These are phyloP conservation scores for Mentha longifolia DNA, from an alignment of 257 asterid species.

Conservation along the genomic window DNA sequence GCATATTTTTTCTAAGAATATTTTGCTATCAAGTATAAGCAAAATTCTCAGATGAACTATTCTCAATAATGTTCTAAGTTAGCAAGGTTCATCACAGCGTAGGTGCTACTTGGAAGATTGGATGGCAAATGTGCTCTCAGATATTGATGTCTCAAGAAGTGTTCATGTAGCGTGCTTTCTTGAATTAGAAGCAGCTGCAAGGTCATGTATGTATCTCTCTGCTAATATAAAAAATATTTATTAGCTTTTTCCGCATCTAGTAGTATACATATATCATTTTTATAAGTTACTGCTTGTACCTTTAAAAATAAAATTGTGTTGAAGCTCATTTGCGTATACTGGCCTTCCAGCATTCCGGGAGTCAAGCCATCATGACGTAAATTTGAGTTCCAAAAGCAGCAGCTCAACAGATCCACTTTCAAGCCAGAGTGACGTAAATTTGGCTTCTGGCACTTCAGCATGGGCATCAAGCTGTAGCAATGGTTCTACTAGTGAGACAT, in stretches of 20 bases:
- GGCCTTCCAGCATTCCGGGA: conserved; percentile 61
- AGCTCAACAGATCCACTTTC: conserved; percentile 42
- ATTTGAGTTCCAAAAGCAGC: conserved; percentile 39
- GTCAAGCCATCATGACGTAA: conserved; percentile 41
- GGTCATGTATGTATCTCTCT: conserved; percentile 65
- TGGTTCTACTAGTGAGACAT: conserved; percentile 45
- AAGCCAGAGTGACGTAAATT: conserved; percentile 42
- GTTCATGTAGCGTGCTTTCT: conserved; percentile 67
- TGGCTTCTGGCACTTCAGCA: conserved; percentile 41
- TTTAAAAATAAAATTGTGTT: conserved; percentile 1
- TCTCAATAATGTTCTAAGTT: conserved; percentile 30
- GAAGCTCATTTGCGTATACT: conserved; percentile 24
- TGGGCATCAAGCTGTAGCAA: conserved; percentile 38
- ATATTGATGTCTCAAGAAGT: conserved; percentile 76
- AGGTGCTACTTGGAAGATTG: conserved; percentile 74
- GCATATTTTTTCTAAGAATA: conserved; percentile 8
- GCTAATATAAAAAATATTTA: background rate
- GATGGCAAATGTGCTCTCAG: conserved; percentile 65
- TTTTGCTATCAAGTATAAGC: background rate
- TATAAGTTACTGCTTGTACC: background rate
- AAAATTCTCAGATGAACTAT: conserved; percentile 8
- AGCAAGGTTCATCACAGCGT: conserved; percentile 60
- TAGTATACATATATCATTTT: no score
- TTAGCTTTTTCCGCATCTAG: no score
- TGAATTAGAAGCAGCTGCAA: conserved; percentile 83